Conservation (phyloP, 305 asterid species). For the Fraxinus greggii region DNA sequence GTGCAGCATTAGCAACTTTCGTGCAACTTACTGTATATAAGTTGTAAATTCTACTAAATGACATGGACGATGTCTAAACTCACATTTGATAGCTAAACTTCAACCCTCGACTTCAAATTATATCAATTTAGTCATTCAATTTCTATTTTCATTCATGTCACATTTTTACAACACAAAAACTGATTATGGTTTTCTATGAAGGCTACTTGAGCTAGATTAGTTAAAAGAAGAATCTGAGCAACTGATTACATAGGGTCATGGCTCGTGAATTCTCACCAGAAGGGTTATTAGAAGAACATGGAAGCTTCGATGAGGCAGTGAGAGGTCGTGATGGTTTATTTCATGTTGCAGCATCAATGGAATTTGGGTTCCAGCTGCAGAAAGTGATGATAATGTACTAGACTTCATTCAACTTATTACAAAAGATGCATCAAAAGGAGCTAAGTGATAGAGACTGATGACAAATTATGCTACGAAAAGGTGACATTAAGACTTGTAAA, state of each 20-base stretch:
- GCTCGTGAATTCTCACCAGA: constrained; percentile 49
- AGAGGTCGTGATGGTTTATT: constrained; percentile 69
- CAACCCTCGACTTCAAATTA: no score
- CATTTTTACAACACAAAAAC: no score
- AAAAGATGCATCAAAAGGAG: no score
- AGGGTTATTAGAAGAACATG: constrained; percentile 42
- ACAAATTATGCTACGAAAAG: no score
- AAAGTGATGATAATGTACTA: constrained; percentile 8
- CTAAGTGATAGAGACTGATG: no score
- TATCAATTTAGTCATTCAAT: no score
- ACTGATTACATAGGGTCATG: constrained; percentile 81
- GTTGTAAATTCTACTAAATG: not conserved
- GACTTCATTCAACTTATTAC: no score
- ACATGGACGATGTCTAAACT: not conserved
- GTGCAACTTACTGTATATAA: no score
- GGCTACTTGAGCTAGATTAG: constrained; percentile 20
- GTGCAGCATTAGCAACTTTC: no score
- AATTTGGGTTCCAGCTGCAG: constrained; percentile 46
- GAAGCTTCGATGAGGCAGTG: constrained; percentile 78
- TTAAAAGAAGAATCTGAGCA: constrained; percentile 18
- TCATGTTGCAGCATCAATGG: constrained; percentile 88
- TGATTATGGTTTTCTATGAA: no score
- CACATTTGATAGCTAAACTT: not conserved
- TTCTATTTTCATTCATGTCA: no score
- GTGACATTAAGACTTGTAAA: no score